Conservation (phyloP, 176 grass and related monocot genomes). For the Cenchrus fungigraminus region DNA sequence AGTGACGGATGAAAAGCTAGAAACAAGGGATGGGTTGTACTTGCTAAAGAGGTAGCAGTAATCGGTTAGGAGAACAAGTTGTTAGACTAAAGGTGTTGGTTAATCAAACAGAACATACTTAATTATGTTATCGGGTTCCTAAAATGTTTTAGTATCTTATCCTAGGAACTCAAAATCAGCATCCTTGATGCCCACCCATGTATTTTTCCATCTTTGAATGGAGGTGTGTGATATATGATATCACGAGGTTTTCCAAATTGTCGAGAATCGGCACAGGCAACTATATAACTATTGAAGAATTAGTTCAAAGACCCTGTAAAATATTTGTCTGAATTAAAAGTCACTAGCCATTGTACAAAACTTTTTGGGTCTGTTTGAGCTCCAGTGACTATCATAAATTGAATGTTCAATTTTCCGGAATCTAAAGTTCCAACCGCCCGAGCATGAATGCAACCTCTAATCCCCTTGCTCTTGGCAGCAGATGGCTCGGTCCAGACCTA, state of each 20-base stretch:
- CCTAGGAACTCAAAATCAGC: neutral
- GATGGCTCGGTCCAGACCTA: neutral
- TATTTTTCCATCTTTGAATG: neutral
- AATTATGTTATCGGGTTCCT: neutral
- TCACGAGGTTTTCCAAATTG: neutral
- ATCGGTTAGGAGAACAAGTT: neutral
- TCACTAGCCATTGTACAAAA: neutral
- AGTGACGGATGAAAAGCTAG: slow-evolving; percentile 84
- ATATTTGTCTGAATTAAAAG: neutral
- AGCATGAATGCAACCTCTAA: neutral
- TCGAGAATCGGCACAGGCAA: neutral
- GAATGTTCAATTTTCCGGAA: neutral
- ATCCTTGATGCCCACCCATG: neutral
- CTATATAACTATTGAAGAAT: neutral
- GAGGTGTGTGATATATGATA: neutral
- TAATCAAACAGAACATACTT: slow-evolving; percentile 16
- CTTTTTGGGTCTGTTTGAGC: neutral
- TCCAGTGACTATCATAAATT: neutral
- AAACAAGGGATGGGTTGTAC: slow-evolving; percentile 83
- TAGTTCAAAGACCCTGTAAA: neutral
- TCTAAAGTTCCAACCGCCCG: neutral
- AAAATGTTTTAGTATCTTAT: neutral
- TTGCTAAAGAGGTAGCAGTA: slow-evolving; percentile 58
- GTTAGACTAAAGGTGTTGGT: slow-evolving; percentile 14
- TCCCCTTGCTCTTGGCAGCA: neutral